Evolutionary conservation across 2,329 filamentous ascomycete species (phyloP).

Genomic region (Alternaria sp.): DNA sequence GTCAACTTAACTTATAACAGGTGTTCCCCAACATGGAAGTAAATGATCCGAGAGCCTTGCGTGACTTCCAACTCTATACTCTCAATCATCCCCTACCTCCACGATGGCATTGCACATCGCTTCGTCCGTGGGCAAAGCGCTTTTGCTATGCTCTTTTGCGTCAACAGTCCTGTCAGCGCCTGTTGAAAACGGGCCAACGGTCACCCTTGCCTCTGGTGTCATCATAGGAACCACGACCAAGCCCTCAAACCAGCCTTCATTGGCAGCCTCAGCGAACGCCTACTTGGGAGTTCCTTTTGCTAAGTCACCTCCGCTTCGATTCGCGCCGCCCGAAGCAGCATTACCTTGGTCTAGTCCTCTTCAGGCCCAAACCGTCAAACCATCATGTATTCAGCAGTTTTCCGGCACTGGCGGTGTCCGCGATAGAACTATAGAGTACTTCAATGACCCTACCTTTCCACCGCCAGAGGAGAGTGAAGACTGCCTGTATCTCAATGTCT

Average conservation of each 20-base stretch:
- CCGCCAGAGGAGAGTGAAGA: slow-evolving; percentile 39
- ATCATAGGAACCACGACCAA: slow-evolving; percentile 14
- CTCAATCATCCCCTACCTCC: neutral
- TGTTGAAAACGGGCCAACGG: neutral
- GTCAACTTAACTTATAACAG: neutral
- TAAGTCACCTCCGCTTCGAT: slow-evolving; percentile 23
- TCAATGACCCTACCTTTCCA: slow-evolving; percentile 17
- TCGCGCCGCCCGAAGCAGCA: slow-evolving; percentile 20
- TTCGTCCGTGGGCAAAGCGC: neutral
- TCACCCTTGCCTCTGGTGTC: slow-evolving; percentile 10
- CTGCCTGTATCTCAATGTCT: slow-evolving; percentile 50
- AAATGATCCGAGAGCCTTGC: neutral
- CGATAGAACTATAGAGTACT: slow-evolving; percentile 18
- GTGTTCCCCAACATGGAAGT: neutral
- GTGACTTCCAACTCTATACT: neutral
- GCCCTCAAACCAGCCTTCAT: slow-evolving; percentile 8
- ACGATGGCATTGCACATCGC: neutral
- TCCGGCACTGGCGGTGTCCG: slow-evolving; percentile 9
- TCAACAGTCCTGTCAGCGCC: neutral
- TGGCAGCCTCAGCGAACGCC: slow-evolving; percentile 16
- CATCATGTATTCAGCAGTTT: slow-evolving; percentile 25
- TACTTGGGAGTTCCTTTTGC: slow-evolving; percentile 25
- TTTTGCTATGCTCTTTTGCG: neutral
- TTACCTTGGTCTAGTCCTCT: slow-evolving; percentile 15
- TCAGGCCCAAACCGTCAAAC: slow-evolving; percentile 14